These are phyloP conservation scores for Acer campestre DNA, from an alignment of 345 rosid genomes.

Conservation along the genomic window DNA sequence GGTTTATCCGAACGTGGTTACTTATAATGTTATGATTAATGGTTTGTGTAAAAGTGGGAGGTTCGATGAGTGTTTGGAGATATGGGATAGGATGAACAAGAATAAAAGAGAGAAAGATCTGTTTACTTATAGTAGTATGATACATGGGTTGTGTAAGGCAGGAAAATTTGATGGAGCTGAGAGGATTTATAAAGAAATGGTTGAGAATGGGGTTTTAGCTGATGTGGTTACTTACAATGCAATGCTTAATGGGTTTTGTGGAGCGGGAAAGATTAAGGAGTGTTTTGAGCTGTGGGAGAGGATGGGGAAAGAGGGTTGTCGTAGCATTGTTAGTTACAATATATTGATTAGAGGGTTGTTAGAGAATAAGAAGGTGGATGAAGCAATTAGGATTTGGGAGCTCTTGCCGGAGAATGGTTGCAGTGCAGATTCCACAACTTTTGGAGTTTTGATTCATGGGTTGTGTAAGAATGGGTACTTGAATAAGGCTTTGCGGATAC, in stretches of 20 bases:
- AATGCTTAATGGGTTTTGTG: conserved; percentile 76
- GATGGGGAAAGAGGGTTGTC: conserved; percentile 66
- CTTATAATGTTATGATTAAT: conserved; percentile 82
- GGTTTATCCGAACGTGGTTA: conserved; percentile 72
- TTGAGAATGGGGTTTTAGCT: conserved; percentile 45
- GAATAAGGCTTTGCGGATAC: conserved; percentile 65
- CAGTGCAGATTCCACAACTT: conserved; percentile 57
- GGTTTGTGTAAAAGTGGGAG: conserved; percentile 78
- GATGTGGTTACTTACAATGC: conserved; percentile 80
- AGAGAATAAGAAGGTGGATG: conserved; percentile 61
- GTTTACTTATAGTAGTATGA: conserved; percentile 69
- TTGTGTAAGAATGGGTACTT: conserved; percentile 75
- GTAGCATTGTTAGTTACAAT: conserved; percentile 67
- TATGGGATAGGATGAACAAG: conserved; percentile 79
- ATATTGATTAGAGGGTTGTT: conserved; percentile 73
- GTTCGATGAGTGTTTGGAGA: conserved; percentile 62
- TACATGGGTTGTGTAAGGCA: conserved; percentile 59
- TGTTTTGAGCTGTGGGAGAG: conserved; percentile 73
- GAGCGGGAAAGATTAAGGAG: conserved; percentile 59
- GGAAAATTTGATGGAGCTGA: conserved; percentile 75
- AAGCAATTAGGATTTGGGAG: conserved; percentile 68
- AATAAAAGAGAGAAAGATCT: conserved; percentile 67
- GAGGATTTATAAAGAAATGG: conserved; percentile 62
- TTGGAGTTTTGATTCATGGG: conserved; percentile 74
- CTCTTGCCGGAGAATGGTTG: conserved; percentile 51